Base-by-base conservation (phyloP, 768 basidiomycete genomes). In the Hericium rajendrae region DNA sequence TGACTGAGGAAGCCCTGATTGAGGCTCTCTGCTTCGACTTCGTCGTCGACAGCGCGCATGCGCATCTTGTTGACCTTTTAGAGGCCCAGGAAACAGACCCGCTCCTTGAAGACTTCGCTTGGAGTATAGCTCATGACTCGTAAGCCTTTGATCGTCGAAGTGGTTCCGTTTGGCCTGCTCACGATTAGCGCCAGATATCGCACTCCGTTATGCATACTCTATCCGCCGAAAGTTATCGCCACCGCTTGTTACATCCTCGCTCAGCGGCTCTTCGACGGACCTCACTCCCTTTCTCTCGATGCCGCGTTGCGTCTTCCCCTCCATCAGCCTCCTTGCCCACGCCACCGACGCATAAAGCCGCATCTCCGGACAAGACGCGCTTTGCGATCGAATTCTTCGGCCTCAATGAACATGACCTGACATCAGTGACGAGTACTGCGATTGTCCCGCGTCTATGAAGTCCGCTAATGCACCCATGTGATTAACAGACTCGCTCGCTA, bases 61-160 rank as follows among this genome's bases (percentile, higher is more conserved):
- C 81, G 32, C 78, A 85, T 53, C 74, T 93, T 32, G 81, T 88
- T 48, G 85, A 90, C 60, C 73, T 91, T 11, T 86, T 90, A 64
- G 80, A 84, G 56, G 72, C 76, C 9, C 70, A 78, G 48, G 76
- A 77, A 59, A 73, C 76, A 46, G 77, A 76, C 38, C 54, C 66
- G 18, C 69, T 74, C 38, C 68, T 85, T 38, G 82, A 87, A 68
- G 89, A 91, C 65, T 85, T 81, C 65, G 83, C 88, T 12, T 93
- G 90, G 91, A 88, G 87, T 60, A 75, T 93, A 53, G 86, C 89
- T 13, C 88, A 91, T 70, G 91, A 93, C 73, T 90, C 91, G 91
- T 92, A 58, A 70, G 78, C 78, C 38, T 37, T 51, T 26, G 57
- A 24, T 43, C 41, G 51, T 28, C 37, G 48, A 24, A 6, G 20